Conservation (phyloP, 805 yeast genomes). For the Saccharomycopsis fibuligera region DNA sequence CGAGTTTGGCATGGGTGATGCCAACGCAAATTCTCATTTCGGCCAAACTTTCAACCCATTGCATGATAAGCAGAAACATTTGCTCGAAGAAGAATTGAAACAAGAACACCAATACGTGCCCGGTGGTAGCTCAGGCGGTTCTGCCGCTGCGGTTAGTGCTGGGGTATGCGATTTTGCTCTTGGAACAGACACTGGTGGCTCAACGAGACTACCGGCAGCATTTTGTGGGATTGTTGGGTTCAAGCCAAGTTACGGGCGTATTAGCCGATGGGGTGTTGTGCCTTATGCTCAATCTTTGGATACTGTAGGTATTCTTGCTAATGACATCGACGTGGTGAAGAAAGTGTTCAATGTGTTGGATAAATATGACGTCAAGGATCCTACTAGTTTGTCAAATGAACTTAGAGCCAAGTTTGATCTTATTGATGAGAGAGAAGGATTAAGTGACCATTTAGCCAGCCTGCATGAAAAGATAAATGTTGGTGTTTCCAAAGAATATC, state of each 20-base stretch:
- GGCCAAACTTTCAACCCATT: slow-evolving; percentile 57
- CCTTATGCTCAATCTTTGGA: slow-evolving; percentile 93
- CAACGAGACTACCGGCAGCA: slow-evolving; percentile 87
- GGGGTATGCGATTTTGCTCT: slow-evolving; percentile 65
- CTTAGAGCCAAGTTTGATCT: slow-evolving; percentile 29
- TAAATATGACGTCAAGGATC: slow-evolving; percentile 65
- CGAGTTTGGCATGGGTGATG: slow-evolving; percentile 96
- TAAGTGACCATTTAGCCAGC: slow-evolving; percentile 8
- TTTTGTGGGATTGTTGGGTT: slow-evolving; percentile 80
- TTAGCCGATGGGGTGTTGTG: slow-evolving; percentile 87
- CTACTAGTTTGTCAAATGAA: slow-evolving; percentile 50
- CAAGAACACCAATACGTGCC: slow-evolving; percentile 36
- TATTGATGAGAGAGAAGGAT: slow-evolving; percentile 6
- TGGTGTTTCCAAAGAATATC: slow-evolving; percentile 71
- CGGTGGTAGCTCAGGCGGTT: slow-evolving; percentile 97
- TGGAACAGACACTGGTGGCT: slow-evolving; percentile 98
- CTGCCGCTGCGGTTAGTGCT: slow-evolving; percentile 86
- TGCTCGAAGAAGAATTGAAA: slow-evolving; percentile 12
- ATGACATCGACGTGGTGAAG: slow-evolving; percentile 37
- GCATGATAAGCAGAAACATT: slow-evolving; percentile 23
- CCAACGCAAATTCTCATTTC: slow-evolving; percentile 46
- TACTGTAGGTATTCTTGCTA: slow-evolving; percentile 80
- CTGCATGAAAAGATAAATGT: slow-evolving; percentile 35
- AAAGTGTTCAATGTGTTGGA: slow-evolving; percentile 53
- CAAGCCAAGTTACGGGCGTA: slow-evolving; percentile 89